Evolutionary conservation across 306 rosid species (phyloP), one percentile per base, ranked within the genome.

Genomic region (Comarum palustre): DNA sequence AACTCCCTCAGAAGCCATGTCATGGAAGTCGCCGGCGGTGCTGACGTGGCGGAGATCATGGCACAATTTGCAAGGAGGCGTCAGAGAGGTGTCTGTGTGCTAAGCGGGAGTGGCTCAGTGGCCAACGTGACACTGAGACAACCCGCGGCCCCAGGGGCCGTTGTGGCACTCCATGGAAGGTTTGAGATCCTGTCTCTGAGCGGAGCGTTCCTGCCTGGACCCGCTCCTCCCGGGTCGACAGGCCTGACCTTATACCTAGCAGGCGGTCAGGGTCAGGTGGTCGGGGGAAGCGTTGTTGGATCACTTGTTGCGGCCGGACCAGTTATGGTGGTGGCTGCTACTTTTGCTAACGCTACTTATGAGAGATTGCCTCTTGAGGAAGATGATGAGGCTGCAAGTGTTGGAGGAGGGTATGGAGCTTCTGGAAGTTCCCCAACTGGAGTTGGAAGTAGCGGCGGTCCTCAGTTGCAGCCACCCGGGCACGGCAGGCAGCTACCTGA

Each of bases 331-430:
- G 78, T 95, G 54, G 96, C 99, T 0, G 99, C 97, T 10, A 91
- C 96, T 25, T 95, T 95, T 86, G 85, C 97, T 48, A 95, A 91
- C 79, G 99, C 99, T 0, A 90, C 96, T 0, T 95, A 91, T 67
- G 97, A 95, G 73, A 90, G 97, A 60, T 73, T 91, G 41, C 97
- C 99, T 3, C 95, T 95, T 6, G 97, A 95, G 25, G 99, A 94
- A 5, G 87, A 90, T 3, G 96, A 91, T 0, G 91, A 91, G 22
- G 92, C 84, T 0, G 86, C 80, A 8, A 82, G 86, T 0, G 80
- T 84, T 0, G 83, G 69, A 2, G 90, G 79, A 31, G 84, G 77
- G 0, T 27, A 62, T 62, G 83, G 77, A 0, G 86, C 75, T 42
- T 47, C 55, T 20, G 89, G 85, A 2, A 84, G 72, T 2, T 82